These are phyloP conservation scores for Gelatoporia subvermispora DNA, from an alignment of 768 basidiomycete species.

Conservation along the genomic window DNA sequence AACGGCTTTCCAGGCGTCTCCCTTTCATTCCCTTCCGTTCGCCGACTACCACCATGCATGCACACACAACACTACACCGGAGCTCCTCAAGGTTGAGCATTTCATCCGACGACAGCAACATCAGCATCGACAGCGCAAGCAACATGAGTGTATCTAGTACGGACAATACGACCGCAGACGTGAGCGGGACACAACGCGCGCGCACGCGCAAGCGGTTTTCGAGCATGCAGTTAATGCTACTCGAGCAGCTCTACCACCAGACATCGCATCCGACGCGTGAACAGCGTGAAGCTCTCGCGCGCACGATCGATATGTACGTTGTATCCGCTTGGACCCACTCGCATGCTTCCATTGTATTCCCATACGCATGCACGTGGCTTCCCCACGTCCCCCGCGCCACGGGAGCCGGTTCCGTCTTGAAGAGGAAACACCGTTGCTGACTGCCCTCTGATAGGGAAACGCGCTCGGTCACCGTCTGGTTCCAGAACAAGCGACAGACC, in stretches of 20 bases:
- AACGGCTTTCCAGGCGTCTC: too few relatives aligned
- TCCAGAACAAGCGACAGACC: conserved; percentile 33
- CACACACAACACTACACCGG: too few relatives aligned
- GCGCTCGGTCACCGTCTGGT: conserved; percentile 32
- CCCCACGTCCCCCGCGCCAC: not conserved
- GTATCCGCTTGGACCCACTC: not conserved
- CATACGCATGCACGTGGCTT: not conserved
- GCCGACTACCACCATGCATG: too few relatives aligned
- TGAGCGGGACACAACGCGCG: conserved; percentile 5
- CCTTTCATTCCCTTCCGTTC: too few relatives aligned
- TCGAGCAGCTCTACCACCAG: conserved; percentile 69
- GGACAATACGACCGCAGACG: not conserved
- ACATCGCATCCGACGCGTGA: conserved; percentile 73
- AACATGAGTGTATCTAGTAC: conserved; percentile 11
- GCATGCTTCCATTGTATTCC: conserved; percentile 6
- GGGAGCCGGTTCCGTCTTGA: not conserved
- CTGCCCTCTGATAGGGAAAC: conserved; percentile 10
- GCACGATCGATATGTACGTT: conserved; percentile 59
- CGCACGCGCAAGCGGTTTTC: conserved; percentile 71
- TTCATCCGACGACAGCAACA: conserved; percentile 21
- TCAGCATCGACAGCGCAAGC: conserved; percentile 28
- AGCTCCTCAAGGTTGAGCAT: too few relatives aligned
- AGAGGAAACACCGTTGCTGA: not conserved
- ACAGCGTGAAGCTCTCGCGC: conserved; percentile 61
- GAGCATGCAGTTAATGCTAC: conserved; percentile 61